Base-by-base conservation (phyloP, 2,329 filamentous ascomycete species). In the Claviceps monticola region DNA sequence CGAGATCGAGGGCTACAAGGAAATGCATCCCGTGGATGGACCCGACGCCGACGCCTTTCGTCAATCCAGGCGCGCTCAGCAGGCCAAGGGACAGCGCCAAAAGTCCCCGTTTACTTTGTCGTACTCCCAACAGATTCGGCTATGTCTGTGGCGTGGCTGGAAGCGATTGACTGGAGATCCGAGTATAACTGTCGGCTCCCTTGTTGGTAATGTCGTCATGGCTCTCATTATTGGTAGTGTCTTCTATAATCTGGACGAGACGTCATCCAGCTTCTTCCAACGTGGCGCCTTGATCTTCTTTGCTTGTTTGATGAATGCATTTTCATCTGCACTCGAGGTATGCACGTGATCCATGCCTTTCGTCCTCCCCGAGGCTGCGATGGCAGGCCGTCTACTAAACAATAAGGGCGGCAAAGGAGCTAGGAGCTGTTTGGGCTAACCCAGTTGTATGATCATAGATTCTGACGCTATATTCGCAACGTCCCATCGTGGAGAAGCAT, bases 401-500 rank as follows among this genome's bases (percentile, higher is more conserved):
- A 34, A 11, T 9, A 34, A 34, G 29, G 3, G 3, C 4, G 29
- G 29, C 9, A 34, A 34, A 34, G 3, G 9, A 11, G 9, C 29
- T 34, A 34, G 3, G 9, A 11, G 29, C 29, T 19, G 17, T 34
- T 6, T 21, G 14, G 45, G 29, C 45, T 46, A 37, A 48, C 3
- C 23, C 13, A 16, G 6, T 23, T 29, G 19, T 29, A 42, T 16
- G 0, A 38, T 19, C 8, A 34, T 54, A 83, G 74, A 93, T 95
- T 63, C 68, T 93, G 37, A 89, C 86, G 0, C 75, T 95, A 4
- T 96, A 93, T 63, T 80, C 86, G 2, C 89, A 95, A 76, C 84
- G 90, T 39, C 85, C 86, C 1, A 95, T 95, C 60, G 88, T 96
- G 54, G 88, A 95, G 64, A 95, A 95, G 65, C 90, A 96, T 60